phyloP scores from a whole-genome alignment of 345 rosid genomes.

The Mallotus nudiflorus region DNA sequence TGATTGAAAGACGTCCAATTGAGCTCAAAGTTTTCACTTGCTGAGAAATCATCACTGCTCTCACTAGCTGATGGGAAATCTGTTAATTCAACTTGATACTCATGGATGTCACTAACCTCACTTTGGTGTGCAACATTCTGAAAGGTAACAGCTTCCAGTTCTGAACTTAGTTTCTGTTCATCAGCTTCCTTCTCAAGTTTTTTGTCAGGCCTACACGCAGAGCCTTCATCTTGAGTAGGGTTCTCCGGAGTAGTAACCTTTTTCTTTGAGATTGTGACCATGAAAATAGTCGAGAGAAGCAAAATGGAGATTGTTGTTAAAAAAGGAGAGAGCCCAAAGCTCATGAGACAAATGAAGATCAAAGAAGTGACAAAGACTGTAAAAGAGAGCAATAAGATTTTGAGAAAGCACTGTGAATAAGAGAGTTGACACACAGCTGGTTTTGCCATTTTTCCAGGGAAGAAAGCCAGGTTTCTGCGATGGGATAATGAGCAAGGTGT shows the following conservation, averaged over 20 bases:
- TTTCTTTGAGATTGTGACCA: conserved; percentile 27
- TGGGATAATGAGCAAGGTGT: not conserved
- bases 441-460: conserved; percentile 35
- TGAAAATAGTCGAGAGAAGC: conserved; percentile 39
- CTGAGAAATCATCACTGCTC: conserved; percentile 27
- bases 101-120: conserved; percentile 19
- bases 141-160: conserved; percentile 9
- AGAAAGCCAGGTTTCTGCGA: conserved; percentile 10
- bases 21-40: conserved; percentile 30
- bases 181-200: conserved; percentile 13
- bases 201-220: conserved; percentile 4
- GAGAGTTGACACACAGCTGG: conserved; percentile 22
- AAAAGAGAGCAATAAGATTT: conserved; percentile 26
- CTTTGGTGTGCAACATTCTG: conserved; percentile 21
- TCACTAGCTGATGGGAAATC: conserved; percentile 40
- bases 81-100: conserved; percentile 26
- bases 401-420: conserved; percentile 28
- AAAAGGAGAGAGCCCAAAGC: conserved; percentile 24
- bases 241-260: conserved; percentile 13
- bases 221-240: conserved; percentile 19
- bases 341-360: conserved; percentile 26
- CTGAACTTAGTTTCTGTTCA: conserved; percentile 19
- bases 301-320: conserved; percentile 40
- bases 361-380: conserved; percentile 31
- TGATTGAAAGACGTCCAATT: conserved; percentile 27